phyloP scores from a whole-genome alignment of 2,329 filamentous ascomycete genomes.

The Colletotrichum cereale region DNA sequence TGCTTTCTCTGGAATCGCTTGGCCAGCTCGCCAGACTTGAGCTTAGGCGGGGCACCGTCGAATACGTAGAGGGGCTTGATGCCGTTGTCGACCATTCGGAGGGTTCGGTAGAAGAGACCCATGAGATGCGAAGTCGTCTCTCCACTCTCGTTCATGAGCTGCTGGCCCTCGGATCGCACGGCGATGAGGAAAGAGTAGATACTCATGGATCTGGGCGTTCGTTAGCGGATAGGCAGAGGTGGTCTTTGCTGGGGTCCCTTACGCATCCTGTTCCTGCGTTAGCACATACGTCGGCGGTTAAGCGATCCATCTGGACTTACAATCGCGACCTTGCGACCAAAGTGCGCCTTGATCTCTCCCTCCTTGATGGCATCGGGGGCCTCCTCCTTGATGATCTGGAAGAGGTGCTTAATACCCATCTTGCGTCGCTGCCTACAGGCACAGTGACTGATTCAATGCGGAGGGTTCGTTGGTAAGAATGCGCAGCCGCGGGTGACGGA shows the following conservation, averaged over 20 bases:
- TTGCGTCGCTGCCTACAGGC: constrained; percentile 41
- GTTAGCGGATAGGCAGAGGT: constrained; percentile 28
- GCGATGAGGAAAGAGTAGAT: constrained; percentile 99
- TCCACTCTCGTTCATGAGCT: constrained; percentile 93
- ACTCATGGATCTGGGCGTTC: constrained; percentile 83
- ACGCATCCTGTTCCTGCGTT: constrained; percentile 66
- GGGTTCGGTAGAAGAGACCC: constrained; percentile 99
- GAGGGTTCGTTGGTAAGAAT: neutral
- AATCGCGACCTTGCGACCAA: constrained; percentile 97
- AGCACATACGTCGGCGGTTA: neutral
- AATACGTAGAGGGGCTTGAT: constrained; percentile 99
- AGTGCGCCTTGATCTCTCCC: constrained; percentile 98
- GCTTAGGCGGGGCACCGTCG: constrained; percentile 94
- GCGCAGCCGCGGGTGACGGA: neutral
- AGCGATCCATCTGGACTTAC: constrained; percentile 64
- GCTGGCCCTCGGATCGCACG: constrained; percentile 95
- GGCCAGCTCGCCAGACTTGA: constrained; percentile 96
- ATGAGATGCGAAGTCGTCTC: constrained; percentile 98
- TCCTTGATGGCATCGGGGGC: constrained; percentile 96
- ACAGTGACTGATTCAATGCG: neutral
- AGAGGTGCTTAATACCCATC: constrained; percentile 80
- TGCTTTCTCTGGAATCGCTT: constrained; percentile 96
- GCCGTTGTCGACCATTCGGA: constrained; percentile 98
- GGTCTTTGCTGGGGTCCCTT: constrained; percentile 43
- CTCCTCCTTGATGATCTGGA: constrained; percentile 88